Conservation (phyloP, 2,329 filamentous ascomycete species). For the Mycosphaerella arachidis region DNA sequence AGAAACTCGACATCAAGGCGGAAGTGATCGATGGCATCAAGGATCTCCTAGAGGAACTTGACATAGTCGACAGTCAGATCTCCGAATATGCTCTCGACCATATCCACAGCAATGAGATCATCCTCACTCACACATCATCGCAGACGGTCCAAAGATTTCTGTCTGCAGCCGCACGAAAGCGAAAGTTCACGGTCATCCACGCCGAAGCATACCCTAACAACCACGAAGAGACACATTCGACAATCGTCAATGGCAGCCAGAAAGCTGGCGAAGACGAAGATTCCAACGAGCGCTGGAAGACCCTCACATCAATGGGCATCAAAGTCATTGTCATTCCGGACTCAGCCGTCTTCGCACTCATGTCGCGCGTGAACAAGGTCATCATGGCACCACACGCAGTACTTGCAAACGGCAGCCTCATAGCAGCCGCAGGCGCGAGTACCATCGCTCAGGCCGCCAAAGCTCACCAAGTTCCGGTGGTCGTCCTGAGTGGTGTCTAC, state of each 20-base stretch:
- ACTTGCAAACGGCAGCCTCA: constrained; percentile 78
- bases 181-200: constrained; percentile 87
- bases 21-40: constrained; percentile 92
- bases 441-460: constrained; percentile 81
- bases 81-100: constrained; percentile 82
- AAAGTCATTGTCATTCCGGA: constrained; percentile 80
- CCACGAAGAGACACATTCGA: constrained; percentile 58
- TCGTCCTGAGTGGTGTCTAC: constrained; percentile 87
- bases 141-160: constrained; percentile 86
- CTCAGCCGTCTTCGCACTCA: constrained; percentile 82
- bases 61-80: constrained; percentile 89
- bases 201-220: constrained; percentile 70
- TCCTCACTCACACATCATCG: constrained; percentile 83
- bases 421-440: constrained; percentile 78
- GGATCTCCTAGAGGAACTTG: constrained; percentile 93
- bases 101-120: constrained; percentile 88
- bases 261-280: constrained; percentile 41
- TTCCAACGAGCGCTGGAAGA: constrained; percentile 63
- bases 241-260: constrained; percentile 52
- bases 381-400: constrained; percentile 84
- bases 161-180: constrained; percentile 77
- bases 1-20: constrained; percentile 66
- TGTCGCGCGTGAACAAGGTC: constrained; percentile 93
- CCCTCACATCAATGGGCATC: constrained; percentile 71
- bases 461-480: constrained; percentile 75